Evolutionary conservation across 306 rosid genomes (phyloP), one percentile per base, ranked within the genome.

Genomic region (Vigna reflexopilosa): DNA sequence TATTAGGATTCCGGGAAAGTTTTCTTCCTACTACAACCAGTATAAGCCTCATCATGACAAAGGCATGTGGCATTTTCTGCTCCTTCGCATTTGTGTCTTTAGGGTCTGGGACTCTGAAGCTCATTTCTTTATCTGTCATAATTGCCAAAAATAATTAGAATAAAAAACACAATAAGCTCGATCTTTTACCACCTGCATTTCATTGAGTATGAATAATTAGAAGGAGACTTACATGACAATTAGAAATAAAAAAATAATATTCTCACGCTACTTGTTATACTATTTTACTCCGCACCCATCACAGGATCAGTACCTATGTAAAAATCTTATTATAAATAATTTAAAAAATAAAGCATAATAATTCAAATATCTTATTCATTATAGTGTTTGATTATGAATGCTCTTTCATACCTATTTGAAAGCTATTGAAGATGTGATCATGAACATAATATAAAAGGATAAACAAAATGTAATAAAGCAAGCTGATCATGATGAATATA

Each of bases 41-140:
- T 73, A 90, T 93, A n/a, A 91, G 98, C 90, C 88, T 93, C 19
- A 93, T 91, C 96, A 93, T 90, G 36, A 90, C 96, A 38, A 90
- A 84, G 6, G 94, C 86, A 62, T 91, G 97, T 20, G 98, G 97
- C 98, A 93, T 87, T 82, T 81, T 93, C 89, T 62, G 87, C 81
- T 51, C 77, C 19, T 19, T 42, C 7, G 61, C 50, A 67, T 13
- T 40, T 64, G 85, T 19, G 63, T 57, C 38, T 71, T 24, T 24
- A 24, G 26, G 26, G 26, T 24, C 26, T 24, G 26, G 26, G 58
- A 85, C 90, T 48, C 89, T 89, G 28, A 77, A 84, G 80, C 87
- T 84, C 12, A 84, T 84, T 76, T 84, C 87, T 80, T 86, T 90
- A 45, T 90, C 94, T 67, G 81, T 83, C 49, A 34, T 57, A 19